A percentile compares a stretch with the other conserved stretches of the same genome.
These are phyloP conservation scores for Boletus eberwhitei DNA, from an alignment of 768 basidiomycete species.

Conservation along the genomic window DNA sequence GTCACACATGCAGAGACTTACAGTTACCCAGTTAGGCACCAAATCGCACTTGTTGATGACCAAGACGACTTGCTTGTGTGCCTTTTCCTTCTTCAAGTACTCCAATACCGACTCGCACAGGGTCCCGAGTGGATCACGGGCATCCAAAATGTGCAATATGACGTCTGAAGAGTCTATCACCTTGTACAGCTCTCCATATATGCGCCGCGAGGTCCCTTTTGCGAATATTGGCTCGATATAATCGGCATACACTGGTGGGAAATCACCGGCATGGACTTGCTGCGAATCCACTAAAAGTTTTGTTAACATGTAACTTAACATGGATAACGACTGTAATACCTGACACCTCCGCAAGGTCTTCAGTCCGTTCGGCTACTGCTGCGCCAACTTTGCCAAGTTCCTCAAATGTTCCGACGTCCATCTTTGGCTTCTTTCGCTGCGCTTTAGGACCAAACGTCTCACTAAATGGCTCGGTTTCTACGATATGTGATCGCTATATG, in stretches of 20 bases:
- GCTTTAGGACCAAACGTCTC: slow-evolving; percentile 97
- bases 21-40: slow-evolving; percentile 98
- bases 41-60: slow-evolving; percentile 98
- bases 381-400: slow-evolving; percentile 73
- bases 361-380: slow-evolving; percentile 49
- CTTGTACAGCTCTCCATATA: slow-evolving; percentile 98
- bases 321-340: slow-evolving; percentile 32
- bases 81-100: slow-evolving; percentile 92
- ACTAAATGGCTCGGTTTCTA: slow-evolving; percentile 91
- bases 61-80: slow-evolving; percentile 95
- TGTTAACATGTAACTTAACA: slow-evolving; percentile 1
- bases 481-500: slow-evolving; percentile 82
- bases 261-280: slow-evolving; percentile 32
- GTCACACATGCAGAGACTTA: slow-evolving; percentile 39
- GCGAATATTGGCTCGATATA: slow-evolving; percentile 88
- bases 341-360: slow-evolving; percentile 39
- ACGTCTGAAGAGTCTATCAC: slow-evolving; percentile 99
- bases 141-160: slow-evolving; percentile 91
- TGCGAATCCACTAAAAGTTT: slow-evolving; percentile 9
- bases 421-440: slow-evolving; percentile 83
- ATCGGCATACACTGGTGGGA: slow-evolving; percentile 65
- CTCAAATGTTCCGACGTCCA: slow-evolving; percentile 90
- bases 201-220: slow-evolving; percentile 93
- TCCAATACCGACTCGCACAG: slow-evolving; percentile 92
- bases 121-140: slow-evolving; percentile 92